These are phyloP conservation scores for Coprinopsis sp. DNA, from an alignment of 768 basidiomycete species.

Conservation along the genomic window DNA sequence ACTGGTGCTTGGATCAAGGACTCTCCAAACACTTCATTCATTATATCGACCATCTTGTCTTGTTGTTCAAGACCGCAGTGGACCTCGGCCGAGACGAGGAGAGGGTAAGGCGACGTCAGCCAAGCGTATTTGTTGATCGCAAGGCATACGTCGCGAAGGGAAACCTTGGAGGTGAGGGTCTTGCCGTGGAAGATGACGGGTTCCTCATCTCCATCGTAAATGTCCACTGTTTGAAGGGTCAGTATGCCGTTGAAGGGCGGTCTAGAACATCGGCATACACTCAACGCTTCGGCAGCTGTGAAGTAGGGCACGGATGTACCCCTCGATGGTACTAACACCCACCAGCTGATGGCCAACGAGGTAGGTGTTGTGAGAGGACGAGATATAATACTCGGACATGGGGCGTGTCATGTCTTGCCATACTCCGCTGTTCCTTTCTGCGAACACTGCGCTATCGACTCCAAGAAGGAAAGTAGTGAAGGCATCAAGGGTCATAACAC, in stretches of 20 bases:
- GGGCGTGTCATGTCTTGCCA: constrained; percentile 88
- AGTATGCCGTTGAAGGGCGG: neutral
- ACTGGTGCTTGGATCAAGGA: constrained; percentile 33
- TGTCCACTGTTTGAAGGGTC: constrained; percentile 62
- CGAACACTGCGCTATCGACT: constrained; percentile 59
- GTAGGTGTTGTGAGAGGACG: constrained; percentile 90
- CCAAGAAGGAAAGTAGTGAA: constrained; percentile 83
- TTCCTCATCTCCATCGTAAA: constrained; percentile 82
- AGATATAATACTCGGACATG: constrained; percentile 84
- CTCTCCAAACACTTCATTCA: constrained; percentile 50
- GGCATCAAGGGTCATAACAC: constrained; percentile 47
- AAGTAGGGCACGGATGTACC: constrained; percentile 88
- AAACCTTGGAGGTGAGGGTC: constrained; percentile 80
- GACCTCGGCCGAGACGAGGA: constrained; percentile 91
- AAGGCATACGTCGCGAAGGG: constrained; percentile 73
- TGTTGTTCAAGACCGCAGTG: constrained; percentile 82
- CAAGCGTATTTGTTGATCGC: constrained; percentile 91
- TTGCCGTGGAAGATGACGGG: constrained; percentile 89
- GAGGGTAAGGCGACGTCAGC: constrained; percentile 82
- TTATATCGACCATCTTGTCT: constrained; percentile 69
- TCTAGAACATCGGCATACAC: constrained; percentile 42
- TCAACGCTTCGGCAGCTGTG: constrained; percentile 94
- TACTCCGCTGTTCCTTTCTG: constrained; percentile 38
- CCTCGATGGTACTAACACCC: constrained; percentile 85
- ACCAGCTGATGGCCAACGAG: constrained; percentile 83